Base-by-base conservation (phyloP, 2,329 filamentous ascomycete genomes). In the Colletotrichum sp. region DNA sequence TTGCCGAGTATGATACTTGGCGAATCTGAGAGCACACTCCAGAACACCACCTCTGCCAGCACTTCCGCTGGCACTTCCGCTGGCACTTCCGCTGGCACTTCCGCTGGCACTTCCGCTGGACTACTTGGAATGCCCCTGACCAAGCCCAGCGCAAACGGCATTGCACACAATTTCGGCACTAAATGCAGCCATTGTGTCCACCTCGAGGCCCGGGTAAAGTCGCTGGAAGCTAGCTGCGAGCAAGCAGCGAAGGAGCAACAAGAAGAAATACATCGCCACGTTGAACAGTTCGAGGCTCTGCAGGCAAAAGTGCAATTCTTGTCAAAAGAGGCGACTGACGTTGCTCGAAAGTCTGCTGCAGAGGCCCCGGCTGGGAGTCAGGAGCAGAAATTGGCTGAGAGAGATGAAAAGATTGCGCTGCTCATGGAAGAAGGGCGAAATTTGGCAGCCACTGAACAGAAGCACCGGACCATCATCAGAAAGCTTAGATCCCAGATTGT, bases 351-450 rank as follows among this genome's bases (percentile, higher is more conserved):
- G 78, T 90, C 92, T 8, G 92, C 91, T 4, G 86, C 89, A n/a
- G 86, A 89, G 28, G 92, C 94, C 1, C 86, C 90, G 3, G 82
- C 91, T 0, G 94, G 94, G 8, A 94, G 93, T 71, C 73, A 88
- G 3, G 94, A 98, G 78, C 95, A 93, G 83, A 96, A 94, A 81
- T 84, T 98, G 16, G 94, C 95, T 2, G 96, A 98, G 80, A 98
- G 96, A 81, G 96, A 98, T 80, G 93, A 96, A 79, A 95, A 95
- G 82, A 97, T 98, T 80, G 95, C 96, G 4, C 87, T 96, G 62
- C 87, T 99, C 15, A 94, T 99, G 89, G 94, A 98, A 79, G 97
- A 99, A 86, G 97, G 97, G 1, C 94, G 97, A 80, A 96, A 94
- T 78, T 89, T 98, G 10, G 96, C 95, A 2, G 94, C 94, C 79